Conservation (phyloP, 2,329 filamentous ascomycete species). For the Clonostachys rosea region DNA sequence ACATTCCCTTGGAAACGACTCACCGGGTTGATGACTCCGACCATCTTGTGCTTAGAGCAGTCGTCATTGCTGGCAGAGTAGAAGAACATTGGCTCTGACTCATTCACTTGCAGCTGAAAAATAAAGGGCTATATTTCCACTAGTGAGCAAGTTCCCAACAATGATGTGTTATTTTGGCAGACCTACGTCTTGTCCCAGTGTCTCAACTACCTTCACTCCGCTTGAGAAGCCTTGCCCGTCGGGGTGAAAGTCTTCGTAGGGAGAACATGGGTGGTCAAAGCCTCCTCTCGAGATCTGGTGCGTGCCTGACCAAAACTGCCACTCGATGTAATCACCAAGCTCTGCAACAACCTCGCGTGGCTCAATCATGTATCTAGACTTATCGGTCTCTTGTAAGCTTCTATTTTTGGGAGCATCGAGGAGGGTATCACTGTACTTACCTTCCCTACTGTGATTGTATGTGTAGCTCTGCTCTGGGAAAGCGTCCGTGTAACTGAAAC, state of each 20-base stretch:
- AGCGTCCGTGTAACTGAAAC: too few species aligned
- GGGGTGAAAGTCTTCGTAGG: constrained; percentile 47
- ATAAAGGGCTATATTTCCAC: constrained; percentile 26
- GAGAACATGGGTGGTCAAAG: constrained; percentile 57
- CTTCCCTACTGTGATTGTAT: constrained; percentile 6
- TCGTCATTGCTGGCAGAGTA: constrained; percentile 66
- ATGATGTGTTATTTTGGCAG: not conserved
- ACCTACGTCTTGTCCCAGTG: constrained; percentile 31
- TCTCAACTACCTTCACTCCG: constrained; percentile 34
- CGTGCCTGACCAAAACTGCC: constrained; percentile 57
- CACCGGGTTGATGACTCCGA: constrained; percentile 71
- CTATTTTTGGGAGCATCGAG: constrained; percentile 3
- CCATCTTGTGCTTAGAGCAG: constrained; percentile 64
- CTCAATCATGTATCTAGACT: constrained; percentile 19
- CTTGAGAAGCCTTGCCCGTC: constrained; percentile 49
- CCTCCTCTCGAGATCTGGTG: constrained; percentile 61
- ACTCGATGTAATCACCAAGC: constrained; percentile 47
- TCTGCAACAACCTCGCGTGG: constrained; percentile 20
- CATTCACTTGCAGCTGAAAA: constrained; percentile 45
- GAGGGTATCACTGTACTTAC: constrained; percentile 1
- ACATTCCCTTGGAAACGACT: constrained; percentile 6
- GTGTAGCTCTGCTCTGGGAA: not conserved
- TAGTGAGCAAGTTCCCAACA: not conserved
- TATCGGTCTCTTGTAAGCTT: too few species aligned
- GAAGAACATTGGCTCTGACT: constrained; percentile 61